These are phyloP conservation scores for Malania oleifera DNA, from an alignment of 164 flowering plant species.

Conservation along the genomic window DNA sequence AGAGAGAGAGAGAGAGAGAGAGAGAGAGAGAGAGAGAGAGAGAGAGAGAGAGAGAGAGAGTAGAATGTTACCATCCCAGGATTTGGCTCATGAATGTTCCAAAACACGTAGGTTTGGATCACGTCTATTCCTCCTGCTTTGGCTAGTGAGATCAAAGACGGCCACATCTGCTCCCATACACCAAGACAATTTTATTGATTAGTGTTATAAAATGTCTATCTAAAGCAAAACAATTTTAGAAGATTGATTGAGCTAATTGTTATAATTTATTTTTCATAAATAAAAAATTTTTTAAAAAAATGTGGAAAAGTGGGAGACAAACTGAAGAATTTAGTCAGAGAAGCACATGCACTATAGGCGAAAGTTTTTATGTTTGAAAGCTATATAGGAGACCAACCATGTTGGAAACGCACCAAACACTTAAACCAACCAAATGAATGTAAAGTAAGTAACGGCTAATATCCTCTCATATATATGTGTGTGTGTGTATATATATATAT, in stretches of 20 bases:
- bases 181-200: background rate
- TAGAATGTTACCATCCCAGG: constrained; percentile 52
- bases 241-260: background rate
- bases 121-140: constrained; percentile 80
- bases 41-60: too few species aligned
- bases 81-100: constrained; percentile 81
- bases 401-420: too few species aligned
- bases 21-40: background rate
- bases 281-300: too few species aligned
- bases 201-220: background rate
- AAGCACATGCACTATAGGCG: background rate
- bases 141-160: constrained; percentile 62
- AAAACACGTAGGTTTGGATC: constrained; percentile 76
- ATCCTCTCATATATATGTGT: too few species aligned
- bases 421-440: too few species aligned
- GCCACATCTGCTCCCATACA: constrained; percentile 68
- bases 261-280: too few species aligned
- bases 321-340: background rate
- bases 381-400: too few species aligned
- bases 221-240: background rate
- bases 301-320: too few species aligned
- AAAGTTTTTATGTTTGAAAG: too few species aligned
- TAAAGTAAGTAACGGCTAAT: too few species aligned
- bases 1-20: background rate
- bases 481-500: too few species aligned